These are phyloP conservation scores for Remersonia thermophila DNA, from an alignment of 2,329 filamentous ascomycete species.

Conservation along the genomic window DNA sequence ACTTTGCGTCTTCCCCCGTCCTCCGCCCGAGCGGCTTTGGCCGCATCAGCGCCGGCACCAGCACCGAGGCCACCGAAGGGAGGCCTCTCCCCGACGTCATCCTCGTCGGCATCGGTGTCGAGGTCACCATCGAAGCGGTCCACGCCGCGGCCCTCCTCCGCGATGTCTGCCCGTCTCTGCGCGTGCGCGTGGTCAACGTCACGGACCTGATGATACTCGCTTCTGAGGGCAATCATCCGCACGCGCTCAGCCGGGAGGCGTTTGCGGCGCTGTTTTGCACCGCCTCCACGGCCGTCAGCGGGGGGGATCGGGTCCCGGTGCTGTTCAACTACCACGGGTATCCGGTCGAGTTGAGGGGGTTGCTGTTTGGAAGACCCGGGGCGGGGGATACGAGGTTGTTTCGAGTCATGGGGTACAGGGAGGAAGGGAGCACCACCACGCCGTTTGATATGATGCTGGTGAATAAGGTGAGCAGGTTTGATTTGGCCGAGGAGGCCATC, in stretches of 20 bases:
- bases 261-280: slow-evolving; percentile 41
- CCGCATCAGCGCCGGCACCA: neutral
- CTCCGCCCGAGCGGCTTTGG: slow-evolving; percentile 7
- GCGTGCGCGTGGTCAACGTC: slow-evolving; percentile 51
- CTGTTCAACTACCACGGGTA: slow-evolving; percentile 61
- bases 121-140: slow-evolving; percentile 54
- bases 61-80: neutral
- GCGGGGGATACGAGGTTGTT: slow-evolving; percentile 35
- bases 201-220: slow-evolving; percentile 53
- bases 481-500: slow-evolving; percentile 44
- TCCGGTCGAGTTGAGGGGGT: slow-evolving; percentile 43
- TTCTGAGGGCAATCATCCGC: slow-evolving; percentile 43
- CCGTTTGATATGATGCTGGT: slow-evolving; percentile 59
- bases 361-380: slow-evolving; percentile 42
- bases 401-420: slow-evolving; percentile 45
- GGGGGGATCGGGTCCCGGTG: slow-evolving; percentile 25
- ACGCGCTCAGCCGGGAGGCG: slow-evolving; percentile 37
- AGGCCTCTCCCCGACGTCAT: slow-evolving; percentile 45
- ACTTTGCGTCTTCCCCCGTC: slow-evolving; percentile 45
- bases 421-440: slow-evolving; percentile 55
- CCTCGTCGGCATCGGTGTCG: slow-evolving; percentile 51
- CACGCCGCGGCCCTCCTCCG: slow-evolving; percentile 45
- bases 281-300: slow-evolving; percentile 31
- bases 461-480: slow-evolving; percentile 47
- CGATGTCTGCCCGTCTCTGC: slow-evolving; percentile 35